Evolutionary conservation across 2,329 filamentous ascomycete genomes (phyloP).

Genomic region (Diaporthe vaccinii): DNA sequence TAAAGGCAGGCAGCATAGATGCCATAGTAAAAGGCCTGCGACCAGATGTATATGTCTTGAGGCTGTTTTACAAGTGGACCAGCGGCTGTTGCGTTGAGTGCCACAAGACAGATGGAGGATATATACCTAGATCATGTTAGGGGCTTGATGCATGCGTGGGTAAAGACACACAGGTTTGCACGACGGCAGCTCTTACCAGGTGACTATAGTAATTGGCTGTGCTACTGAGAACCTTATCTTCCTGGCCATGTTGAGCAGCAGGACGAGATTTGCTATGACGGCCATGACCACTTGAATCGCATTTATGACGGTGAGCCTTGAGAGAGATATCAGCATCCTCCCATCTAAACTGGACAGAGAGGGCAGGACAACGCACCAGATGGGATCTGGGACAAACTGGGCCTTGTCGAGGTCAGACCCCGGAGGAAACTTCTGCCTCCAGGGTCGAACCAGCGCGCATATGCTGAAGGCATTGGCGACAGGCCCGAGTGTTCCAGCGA

Average conservation of each 20-base stretch:
- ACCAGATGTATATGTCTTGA: conserved; percentile 71
- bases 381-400: conserved; percentile 73
- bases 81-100: conserved; percentile 75
- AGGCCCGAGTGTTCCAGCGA: conserved; percentile 87
- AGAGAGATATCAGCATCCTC: background rate
- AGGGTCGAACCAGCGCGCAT: conserved; percentile 84
- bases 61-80: conserved; percentile 65
- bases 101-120: conserved; percentile 74
- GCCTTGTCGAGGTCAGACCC: conserved; percentile 63
- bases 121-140: conserved; percentile 62
- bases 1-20: conserved; percentile 85
- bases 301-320: conserved; percentile 80
- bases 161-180: conserved; percentile 52
- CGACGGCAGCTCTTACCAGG: conserved; percentile 77
- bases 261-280: conserved; percentile 82
- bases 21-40: conserved; percentile 89
- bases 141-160: conserved; percentile 40
- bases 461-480: conserved; percentile 91
- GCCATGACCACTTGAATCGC: conserved; percentile 82
- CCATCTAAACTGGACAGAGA: background rate
- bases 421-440: conserved; percentile 73
- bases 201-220: conserved; percentile 84
- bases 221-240: conserved; percentile 85
- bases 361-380: conserved; percentile 66
- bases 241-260: conserved; percentile 89